Base-by-base conservation (phyloP, 805 yeast species). In the Wickerhamomyces canadensis region DNA sequence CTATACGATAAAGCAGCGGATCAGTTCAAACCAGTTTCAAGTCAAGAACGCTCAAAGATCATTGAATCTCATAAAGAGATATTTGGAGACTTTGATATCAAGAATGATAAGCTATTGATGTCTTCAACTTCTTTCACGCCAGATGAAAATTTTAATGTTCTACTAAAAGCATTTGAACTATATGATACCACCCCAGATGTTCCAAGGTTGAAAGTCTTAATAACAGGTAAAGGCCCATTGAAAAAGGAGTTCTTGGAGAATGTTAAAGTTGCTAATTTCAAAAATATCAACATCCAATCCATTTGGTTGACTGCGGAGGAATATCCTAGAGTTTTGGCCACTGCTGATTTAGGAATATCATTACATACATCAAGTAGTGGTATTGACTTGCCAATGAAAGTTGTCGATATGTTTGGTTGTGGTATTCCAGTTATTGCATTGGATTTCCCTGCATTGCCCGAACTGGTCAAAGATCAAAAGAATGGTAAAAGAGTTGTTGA, bases 201-300 rank as follows among this genome's bases (percentile, higher is more conserved):
- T 4, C 78, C 80, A 1, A 71, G 68, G 4, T 52, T 89, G 2
- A 57, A 78, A 27, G 74, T 87, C 36, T 61, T 93, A n/a, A 81
- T 93, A n/a, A 93, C 99, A 0, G 99, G 99, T 0, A 91, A 89
- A 57, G 99, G 99, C 0, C 98, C 98, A 0, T 57, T 84, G 60
- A 77, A 77, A 46, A 57, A 61, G 3, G 62, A 72, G 16, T 83
- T 80, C 48, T 54, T 74, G 21, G 41, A 52, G 3, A 56, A 65
- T 18, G 82, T 84, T 2, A 49, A 62, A n/a, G 49, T 55, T 9
- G 67, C 73, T 28, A 41, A 58, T 15, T 65, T 76, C 55, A 46
- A 63, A 3, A 68, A 72, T 27, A 74, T 88, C 6, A 52, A 68
- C 1, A 66, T 93, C 6, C 70, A 70, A 38, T 74, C 80, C 23